phyloP scores from a whole-genome alignment of 2,329 filamentous ascomycete species.

The Aspergillus spinulosporus region DNA sequence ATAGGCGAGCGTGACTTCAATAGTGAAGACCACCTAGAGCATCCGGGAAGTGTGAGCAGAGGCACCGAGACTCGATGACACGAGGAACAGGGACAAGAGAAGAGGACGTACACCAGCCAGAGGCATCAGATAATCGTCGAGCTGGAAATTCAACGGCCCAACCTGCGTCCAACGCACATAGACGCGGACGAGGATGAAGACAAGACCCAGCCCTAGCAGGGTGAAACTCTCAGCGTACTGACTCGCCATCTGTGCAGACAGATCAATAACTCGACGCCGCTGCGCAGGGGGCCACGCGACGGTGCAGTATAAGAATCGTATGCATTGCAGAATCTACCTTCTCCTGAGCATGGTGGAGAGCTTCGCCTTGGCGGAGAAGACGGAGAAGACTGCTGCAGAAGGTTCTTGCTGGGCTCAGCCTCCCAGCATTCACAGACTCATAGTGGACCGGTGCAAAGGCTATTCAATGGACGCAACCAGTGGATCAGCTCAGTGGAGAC shows the following conservation, averaged over 20 bases:
- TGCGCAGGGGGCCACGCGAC: background rate
- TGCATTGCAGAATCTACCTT: background rate
- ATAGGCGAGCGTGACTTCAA: slow-evolving; percentile 52
- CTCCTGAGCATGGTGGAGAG: too few relatives aligned
- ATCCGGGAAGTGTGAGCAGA: background rate
- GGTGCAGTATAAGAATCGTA: background rate
- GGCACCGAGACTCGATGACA: too few relatives aligned
- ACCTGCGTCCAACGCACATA: slow-evolving; percentile 48
- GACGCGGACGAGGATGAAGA: slow-evolving; percentile 51
- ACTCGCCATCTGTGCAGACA: background rate
- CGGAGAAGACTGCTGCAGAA: too few relatives aligned
- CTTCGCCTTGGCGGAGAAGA: too few relatives aligned
- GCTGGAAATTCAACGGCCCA: slow-evolving; percentile 49
- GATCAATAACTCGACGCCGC: background rate
- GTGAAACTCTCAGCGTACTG: slow-evolving; percentile 45
- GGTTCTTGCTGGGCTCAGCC: too few relatives aligned
- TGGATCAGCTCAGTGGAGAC: too few relatives aligned
- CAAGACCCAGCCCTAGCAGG: slow-evolving; percentile 51
- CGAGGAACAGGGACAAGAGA: too few relatives aligned
- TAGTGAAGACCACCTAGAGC: slow-evolving; percentile 48
- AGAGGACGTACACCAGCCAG: slow-evolving; percentile 46
- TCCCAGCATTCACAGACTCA: too few relatives aligned
- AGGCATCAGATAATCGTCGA: slow-evolving; percentile 59
- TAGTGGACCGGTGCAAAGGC: too few relatives aligned
- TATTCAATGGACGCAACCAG: too few relatives aligned